A percentile compares a stretch with the other conserved stretches of the same genome.
These are phyloP conservation scores for Clavispora phyllophila DNA, from an alignment of 805 yeast species.

Conservation along the genomic window DNA sequence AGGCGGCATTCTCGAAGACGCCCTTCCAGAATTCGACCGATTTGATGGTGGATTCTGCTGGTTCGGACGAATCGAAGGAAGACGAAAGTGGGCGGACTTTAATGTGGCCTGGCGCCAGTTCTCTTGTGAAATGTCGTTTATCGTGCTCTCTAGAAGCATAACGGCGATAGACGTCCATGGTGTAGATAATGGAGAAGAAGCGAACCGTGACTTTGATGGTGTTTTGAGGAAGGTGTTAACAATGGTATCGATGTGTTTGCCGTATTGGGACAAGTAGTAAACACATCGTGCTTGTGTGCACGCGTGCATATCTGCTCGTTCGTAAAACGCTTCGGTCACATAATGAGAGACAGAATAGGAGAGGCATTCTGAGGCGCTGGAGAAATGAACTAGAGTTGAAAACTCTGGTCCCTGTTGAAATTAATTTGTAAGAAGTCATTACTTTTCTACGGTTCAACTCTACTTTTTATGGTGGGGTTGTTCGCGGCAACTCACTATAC, in stretches of 20 bases:
- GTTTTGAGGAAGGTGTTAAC: not conserved
- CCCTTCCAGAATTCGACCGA: constrained; percentile 31
- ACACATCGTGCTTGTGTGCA: not conserved
- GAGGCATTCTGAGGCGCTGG: too few species aligned
- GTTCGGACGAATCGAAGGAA: constrained; percentile 16
- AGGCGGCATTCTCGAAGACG: constrained; percentile 46
- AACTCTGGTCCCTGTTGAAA: too few species aligned
- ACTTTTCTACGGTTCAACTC: too few species aligned
- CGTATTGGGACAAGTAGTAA: not conserved
- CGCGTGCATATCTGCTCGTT: not conserved
- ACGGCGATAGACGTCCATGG: constrained; percentile 35
- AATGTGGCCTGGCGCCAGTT: constrained; percentile 10
- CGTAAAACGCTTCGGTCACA: not conserved
- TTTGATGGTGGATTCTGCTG: not conserved
- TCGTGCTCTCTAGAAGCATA: constrained; percentile 37
- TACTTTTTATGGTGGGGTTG: too few species aligned
- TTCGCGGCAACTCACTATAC: too few species aligned
- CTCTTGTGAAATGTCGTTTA: constrained; percentile 4
- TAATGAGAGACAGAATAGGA: too few species aligned
- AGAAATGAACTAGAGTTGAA: too few species aligned
- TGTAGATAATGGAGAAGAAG: not conserved
- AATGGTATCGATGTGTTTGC: not conserved
- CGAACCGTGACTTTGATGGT: not conserved
- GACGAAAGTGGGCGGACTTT: constrained; percentile 23
- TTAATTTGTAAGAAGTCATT: too few species aligned